Percentiles rank a stretch among this genome's conserved stretches.
Evolutionary conservation across 2,329 filamentous ascomycete species (phyloP).

Genomic region (Metarhizium anisopliae): DNA sequence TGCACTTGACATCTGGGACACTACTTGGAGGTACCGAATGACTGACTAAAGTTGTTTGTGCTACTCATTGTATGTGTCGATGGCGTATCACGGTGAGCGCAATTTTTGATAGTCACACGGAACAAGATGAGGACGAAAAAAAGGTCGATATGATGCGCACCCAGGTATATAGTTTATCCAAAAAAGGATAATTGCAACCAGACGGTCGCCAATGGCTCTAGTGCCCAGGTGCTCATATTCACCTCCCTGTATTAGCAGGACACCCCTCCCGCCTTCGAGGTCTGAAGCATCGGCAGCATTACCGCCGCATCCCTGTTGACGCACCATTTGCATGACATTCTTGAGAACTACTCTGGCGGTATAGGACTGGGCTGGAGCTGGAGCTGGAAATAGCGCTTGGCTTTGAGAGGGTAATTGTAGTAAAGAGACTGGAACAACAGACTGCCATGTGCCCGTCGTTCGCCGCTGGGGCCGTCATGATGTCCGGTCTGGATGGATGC

Average conservation of each 20-base stretch:
- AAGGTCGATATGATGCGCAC: not conserved
- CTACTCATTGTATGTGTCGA: not conserved
- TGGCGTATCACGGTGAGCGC: not conserved
- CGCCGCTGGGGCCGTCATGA: not conserved
- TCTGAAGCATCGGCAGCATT: not conserved
- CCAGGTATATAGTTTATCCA: not conserved
- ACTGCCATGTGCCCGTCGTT: not conserved
- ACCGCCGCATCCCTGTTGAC: not conserved
- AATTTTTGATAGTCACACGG: not conserved
- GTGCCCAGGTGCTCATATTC: not conserved
- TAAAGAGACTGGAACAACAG: not conserved
- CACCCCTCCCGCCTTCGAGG: not conserved
- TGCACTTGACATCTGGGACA: not conserved
- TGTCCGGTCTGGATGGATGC: not conserved
- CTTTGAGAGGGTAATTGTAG: not conserved
- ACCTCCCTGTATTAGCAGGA: not conserved
- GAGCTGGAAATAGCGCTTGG: not conserved
- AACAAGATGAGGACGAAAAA: not conserved
- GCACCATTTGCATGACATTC: not conserved
- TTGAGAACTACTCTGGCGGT: not conserved
- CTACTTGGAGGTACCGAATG: not conserved
- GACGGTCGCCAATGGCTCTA: not conserved
- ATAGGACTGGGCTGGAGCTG: not conserved
- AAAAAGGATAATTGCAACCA: not conserved
- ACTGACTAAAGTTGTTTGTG: no score